Evolutionary conservation across 495 filamentous ascomycete genomes (phyloP).

Genomic region (Aspergillus carlsbadensis): DNA sequence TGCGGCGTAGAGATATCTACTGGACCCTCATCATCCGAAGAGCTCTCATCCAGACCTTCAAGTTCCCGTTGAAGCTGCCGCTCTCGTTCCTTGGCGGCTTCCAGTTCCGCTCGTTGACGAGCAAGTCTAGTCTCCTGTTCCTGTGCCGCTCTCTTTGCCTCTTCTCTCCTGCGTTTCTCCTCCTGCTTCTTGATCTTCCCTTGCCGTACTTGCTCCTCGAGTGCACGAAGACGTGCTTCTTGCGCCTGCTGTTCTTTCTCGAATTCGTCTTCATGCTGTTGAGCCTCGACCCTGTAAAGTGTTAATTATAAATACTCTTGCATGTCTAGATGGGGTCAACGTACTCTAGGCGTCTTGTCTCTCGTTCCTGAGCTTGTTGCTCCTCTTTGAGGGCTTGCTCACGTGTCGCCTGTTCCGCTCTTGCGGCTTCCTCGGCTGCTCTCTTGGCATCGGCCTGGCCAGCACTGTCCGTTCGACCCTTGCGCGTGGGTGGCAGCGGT

Average conservation of each 20-base stretch:
- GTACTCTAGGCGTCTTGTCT: constrained; percentile 80
- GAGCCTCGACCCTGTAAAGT: constrained; percentile 67
- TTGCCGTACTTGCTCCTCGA: constrained; percentile 91
- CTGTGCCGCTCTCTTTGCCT: constrained; percentile 78
- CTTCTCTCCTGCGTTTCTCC: constrained; percentile 88
- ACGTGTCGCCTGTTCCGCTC: constrained; percentile 49
- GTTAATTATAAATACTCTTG: no score
- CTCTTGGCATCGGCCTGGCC: constrained; percentile 54
- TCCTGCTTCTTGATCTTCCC: constrained; percentile 97
- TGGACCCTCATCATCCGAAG: constrained; percentile 85
- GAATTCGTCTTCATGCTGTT: constrained; percentile 74
- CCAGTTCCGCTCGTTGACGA: constrained; percentile 86
- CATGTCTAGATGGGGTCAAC: no score
- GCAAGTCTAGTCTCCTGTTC: constrained; percentile 85
- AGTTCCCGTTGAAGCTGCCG: constrained; percentile 84
- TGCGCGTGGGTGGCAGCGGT: constrained; percentile 77
- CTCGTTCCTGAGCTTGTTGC: constrained; percentile 74
- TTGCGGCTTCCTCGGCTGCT: constrained; percentile 57
- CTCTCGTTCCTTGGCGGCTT: constrained; percentile 84
- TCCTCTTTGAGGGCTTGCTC: constrained; percentile 63
- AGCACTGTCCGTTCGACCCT: constrained; percentile 63
- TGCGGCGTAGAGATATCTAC: constrained; percentile 79
- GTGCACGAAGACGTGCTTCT: constrained; percentile 75
- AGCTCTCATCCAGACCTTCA: constrained; percentile 76
- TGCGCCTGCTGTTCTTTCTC: constrained; percentile 76